Percentiles rank a stretch among this genome's conserved stretches.
These are phyloP conservation scores for Puccinia hordei DNA, from an alignment of 1,284 basidiomycete genomes.

Conservation along the genomic window DNA sequence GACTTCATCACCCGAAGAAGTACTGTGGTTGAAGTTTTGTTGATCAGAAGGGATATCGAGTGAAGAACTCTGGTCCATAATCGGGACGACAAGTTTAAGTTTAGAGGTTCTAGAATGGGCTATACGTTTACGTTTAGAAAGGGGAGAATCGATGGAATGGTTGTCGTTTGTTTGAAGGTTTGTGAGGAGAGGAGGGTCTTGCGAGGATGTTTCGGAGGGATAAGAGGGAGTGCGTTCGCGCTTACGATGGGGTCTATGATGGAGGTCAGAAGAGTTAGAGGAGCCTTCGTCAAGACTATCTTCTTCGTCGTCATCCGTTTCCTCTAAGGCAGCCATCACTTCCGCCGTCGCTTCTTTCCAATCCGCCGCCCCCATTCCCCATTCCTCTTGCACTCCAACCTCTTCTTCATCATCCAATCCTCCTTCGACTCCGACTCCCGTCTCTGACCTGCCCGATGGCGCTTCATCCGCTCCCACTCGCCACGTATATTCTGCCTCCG, in stretches of 20 bases:
- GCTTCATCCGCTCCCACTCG: constrained; percentile 40
- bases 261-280: constrained; percentile 19
- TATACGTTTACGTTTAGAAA: constrained; percentile 44
- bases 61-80: too few relatives aligned
- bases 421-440: not conserved
- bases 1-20: too few relatives aligned
- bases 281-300: not conserved
- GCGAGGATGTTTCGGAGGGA: not conserved
- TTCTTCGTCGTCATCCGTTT: constrained; percentile 27
- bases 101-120: constrained; percentile 42
- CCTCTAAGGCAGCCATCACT: constrained; percentile 46
- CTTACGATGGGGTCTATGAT: not conserved
- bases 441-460: constrained; percentile 3
- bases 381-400: not conserved
- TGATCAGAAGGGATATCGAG: not conserved
- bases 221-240: not conserved
- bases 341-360: constrained; percentile 49
- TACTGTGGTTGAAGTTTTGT: not conserved
- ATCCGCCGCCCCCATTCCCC: constrained; percentile 34
- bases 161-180: not conserved
- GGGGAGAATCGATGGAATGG: constrained; percentile 19
- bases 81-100: constrained; percentile 27
- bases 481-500: constrained; percentile 70
- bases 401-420: not conserved
- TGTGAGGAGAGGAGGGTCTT: not conserved